These are phyloP conservation scores for Pseudozyma pruni DNA, from an alignment of 1,284 basidiomycete genomes.

Conservation along the genomic window DNA sequence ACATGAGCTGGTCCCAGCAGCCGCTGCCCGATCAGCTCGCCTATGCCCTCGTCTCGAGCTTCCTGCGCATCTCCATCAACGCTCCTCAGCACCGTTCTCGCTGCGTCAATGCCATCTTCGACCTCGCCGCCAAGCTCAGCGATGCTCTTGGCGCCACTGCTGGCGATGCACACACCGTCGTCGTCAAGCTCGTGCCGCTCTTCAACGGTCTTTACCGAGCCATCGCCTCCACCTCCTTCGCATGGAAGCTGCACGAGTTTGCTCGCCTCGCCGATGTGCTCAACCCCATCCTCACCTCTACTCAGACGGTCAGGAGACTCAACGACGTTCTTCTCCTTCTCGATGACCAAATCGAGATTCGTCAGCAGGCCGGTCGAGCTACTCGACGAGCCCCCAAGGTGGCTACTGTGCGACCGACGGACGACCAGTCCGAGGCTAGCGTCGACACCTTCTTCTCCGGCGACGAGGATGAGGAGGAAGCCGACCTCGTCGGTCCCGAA, in stretches of 20 bases:
- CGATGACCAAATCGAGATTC: slow-evolving; percentile 66
- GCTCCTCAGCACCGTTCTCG: slow-evolving; percentile 72
- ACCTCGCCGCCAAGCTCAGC: slow-evolving; percentile 34
- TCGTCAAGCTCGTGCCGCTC: slow-evolving; percentile 78
- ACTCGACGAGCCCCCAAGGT: slow-evolving; percentile 49
- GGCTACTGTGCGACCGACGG: slow-evolving; percentile 48
- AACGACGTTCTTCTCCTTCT: slow-evolving; percentile 70
- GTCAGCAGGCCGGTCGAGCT: slow-evolving; percentile 68
- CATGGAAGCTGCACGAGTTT: slow-evolving; percentile 80
- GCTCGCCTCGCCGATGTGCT: slow-evolving; percentile 73
- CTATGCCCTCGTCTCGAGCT: slow-evolving; percentile 55
- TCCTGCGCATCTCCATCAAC: slow-evolving; percentile 75
- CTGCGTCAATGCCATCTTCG: slow-evolving; percentile 70
- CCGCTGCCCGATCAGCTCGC: slow-evolving; percentile 63
- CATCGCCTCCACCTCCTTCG: slow-evolving; percentile 79
- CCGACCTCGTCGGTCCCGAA: slow-evolving; percentile 37
- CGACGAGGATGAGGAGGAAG: slow-evolving; percentile 52
- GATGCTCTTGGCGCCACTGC: slow-evolving; percentile 30
- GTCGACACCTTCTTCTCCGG: slow-evolving; percentile 70
- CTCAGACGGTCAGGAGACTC: slow-evolving; percentile 72
- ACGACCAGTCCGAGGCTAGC: slow-evolving; percentile 52
- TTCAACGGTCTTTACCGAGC: slow-evolving; percentile 89
- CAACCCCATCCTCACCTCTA: slow-evolving; percentile 74
- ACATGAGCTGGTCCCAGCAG: slow-evolving; percentile 53
- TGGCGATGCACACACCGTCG: slow-evolving; percentile 77